Base-by-base conservation (phyloP, 805 yeast genomes). In the Candida lessepsii region DNA sequence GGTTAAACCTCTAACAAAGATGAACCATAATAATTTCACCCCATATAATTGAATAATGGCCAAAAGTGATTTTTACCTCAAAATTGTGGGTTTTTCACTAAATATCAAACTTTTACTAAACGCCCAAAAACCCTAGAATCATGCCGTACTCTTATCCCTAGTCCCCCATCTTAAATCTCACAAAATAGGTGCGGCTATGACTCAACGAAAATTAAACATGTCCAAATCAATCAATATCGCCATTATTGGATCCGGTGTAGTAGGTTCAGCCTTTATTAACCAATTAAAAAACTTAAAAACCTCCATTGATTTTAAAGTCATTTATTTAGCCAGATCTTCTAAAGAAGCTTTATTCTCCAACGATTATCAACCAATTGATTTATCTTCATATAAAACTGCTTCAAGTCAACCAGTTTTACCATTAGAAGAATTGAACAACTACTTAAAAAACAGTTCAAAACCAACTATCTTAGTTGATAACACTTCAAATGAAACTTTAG, bases 401-500 rank as follows among this genome's bases (percentile, higher is more conserved):
- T 55, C 75, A 10, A 49, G 75, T 11, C 65, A 73, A 48, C 66
- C 73, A 3, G 71, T 79, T 10, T 70, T 83, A 54, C 51, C 81
- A 1, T 68, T 80, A 36, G 74, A 74, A 6, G 83, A 78, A 26
- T 69, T 91, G 51, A 63, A 82, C 24, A 68, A 70, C 4, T 88
- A 64, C 61, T 73, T 93, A 60, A 74, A 74, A 46, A 75, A 71
- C 39, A 81, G 95, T 6, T 76, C 84, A 15, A 56, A 59, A 39
- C 96, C 98, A 36, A 79, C 87, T 24, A 84, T 93, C 49, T 70
- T 93, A 44, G 85, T 93, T 29, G 99, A 93, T 67, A 93, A 93
- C 76, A 93, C 99, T 36, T 89, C 98, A 21, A 86, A 82, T 62
- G 86, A 78, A 48, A 59, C 75, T 5, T 67, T 91, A 51, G 96